Conservation (phyloP, 257 asterid species). For the Thymus mandschuricus region DNA sequence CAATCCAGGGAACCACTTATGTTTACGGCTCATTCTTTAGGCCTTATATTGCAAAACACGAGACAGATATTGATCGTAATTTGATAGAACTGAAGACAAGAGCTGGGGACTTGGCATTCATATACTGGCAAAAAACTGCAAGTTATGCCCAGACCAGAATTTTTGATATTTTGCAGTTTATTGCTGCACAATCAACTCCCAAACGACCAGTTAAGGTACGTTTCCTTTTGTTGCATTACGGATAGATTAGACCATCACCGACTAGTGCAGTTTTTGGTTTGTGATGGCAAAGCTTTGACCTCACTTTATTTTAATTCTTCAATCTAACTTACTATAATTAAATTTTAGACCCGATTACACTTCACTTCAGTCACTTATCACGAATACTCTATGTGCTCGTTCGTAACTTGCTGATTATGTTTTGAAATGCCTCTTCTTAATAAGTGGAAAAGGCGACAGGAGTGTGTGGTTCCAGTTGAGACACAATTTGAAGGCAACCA, state of each 20-base stretch:
- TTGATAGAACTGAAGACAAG: slow-evolving; percentile 73
- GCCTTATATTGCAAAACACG: slow-evolving; percentile 81
- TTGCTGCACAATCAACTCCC: slow-evolving; percentile 71
- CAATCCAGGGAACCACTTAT: slow-evolving; percentile 87
- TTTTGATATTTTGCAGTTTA: slow-evolving; percentile 71
- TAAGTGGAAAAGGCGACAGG: background rate
- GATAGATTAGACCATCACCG: background rate
- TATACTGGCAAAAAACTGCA: slow-evolving; percentile 64
- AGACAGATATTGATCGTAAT: slow-evolving; percentile 83
- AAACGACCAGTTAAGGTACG: slow-evolving; percentile 67
- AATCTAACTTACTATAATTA: background rate
- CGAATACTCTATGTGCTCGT: background rate
- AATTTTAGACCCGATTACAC: background rate
- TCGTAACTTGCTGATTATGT: background rate
- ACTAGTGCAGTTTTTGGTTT: background rate
- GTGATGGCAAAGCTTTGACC: background rate
- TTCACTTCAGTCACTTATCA: background rate
- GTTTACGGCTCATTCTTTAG: slow-evolving; percentile 82
- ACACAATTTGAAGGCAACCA: background rate
- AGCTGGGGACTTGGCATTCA: slow-evolving; percentile 75
- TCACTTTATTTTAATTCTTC: background rate
- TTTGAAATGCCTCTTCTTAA: background rate
- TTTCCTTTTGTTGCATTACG: background rate
- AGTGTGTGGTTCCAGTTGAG: background rate
- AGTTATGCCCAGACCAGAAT: slow-evolving; percentile 76